Evolutionary conservation across 176 grass and related monocot genomes (phyloP).

Genomic region (Eleusine indica): DNA sequence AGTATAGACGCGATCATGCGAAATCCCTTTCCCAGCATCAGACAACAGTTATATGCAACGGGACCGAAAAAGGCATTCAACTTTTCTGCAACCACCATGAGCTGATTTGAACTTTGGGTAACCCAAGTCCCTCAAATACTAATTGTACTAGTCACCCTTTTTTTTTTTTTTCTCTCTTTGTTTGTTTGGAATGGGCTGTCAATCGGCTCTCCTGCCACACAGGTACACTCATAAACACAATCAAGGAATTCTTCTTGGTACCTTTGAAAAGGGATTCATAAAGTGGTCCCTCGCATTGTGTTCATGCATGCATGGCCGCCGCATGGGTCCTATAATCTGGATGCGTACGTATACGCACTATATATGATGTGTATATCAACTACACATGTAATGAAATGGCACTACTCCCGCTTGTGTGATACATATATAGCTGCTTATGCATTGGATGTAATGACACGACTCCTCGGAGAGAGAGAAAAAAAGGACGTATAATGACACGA

Average conservation of each 20-base stretch:
- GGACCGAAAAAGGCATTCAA: constrained; percentile 14
- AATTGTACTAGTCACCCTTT: not conserved
- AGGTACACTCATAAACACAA: not conserved
- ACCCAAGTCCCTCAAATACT: not conserved
- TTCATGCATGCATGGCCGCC: not conserved
- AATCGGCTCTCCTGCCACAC: not conserved
- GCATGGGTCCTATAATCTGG: not conserved
- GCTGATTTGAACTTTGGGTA: not conserved
- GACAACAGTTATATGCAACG: not conserved
- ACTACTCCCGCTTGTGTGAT: not conserved
- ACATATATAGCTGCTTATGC: not conserved
- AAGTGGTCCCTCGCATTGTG: not conserved
- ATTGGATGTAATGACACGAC: no score
- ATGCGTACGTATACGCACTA: not conserved
- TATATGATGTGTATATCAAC: not conserved
- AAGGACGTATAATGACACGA: no score
- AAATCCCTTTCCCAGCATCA: not conserved
- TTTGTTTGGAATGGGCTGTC: not conserved
- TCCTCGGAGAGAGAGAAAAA: no score
- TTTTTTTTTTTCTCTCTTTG: not conserved
- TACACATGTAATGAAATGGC: not conserved
- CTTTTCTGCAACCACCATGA: constrained; percentile 4
- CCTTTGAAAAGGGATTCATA: not conserved
- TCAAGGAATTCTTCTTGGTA: not conserved
- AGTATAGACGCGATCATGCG: not conserved